These are phyloP conservation scores for Lagenaria siceraria DNA, from an alignment of 306 rosid genomes.

Conservation along the genomic window DNA sequence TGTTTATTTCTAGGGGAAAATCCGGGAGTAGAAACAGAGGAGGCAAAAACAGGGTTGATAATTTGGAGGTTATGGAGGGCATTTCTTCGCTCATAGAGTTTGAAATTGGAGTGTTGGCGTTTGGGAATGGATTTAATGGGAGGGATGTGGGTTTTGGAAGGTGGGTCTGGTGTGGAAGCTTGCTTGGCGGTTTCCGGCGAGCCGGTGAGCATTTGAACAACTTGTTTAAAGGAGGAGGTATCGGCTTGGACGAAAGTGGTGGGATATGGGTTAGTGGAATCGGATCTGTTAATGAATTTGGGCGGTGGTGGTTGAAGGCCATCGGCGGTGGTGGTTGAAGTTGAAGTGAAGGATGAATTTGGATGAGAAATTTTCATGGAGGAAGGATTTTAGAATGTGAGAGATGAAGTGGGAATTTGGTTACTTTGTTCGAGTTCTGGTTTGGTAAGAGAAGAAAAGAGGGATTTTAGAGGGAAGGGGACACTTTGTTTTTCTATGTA, in stretches of 20 bases:
- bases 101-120: constrained; percentile 51
- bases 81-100: constrained; percentile 78
- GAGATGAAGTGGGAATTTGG: constrained; percentile 11
- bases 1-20: constrained; percentile 42
- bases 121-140: constrained; percentile 56
- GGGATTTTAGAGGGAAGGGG: constrained; percentile 25
- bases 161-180: constrained; percentile 14
- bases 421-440: constrained; percentile 26
- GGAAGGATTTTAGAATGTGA: neutral
- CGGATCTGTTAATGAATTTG: constrained; percentile 64
- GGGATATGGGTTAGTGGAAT: constrained; percentile 72
- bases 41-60: constrained; percentile 39
- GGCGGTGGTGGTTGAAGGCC: constrained; percentile 20
- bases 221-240: constrained; percentile 82
- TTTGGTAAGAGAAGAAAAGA: neutral
- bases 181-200: constrained; percentile 65
- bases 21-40: constrained; percentile 10
- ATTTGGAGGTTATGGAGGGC: constrained; percentile 47
- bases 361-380: constrained; percentile 50
- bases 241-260: constrained; percentile 92
- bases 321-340: constrained; percentile 15
- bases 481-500: too few species aligned
- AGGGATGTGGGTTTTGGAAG: constrained; percentile 42
- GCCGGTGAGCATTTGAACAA: constrained; percentile 98
- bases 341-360: constrained; percentile 20